These are phyloP conservation scores for Stereocaulon alpinum DNA, from an alignment of 495 filamentous ascomycete genomes.

Conservation along the genomic window DNA sequence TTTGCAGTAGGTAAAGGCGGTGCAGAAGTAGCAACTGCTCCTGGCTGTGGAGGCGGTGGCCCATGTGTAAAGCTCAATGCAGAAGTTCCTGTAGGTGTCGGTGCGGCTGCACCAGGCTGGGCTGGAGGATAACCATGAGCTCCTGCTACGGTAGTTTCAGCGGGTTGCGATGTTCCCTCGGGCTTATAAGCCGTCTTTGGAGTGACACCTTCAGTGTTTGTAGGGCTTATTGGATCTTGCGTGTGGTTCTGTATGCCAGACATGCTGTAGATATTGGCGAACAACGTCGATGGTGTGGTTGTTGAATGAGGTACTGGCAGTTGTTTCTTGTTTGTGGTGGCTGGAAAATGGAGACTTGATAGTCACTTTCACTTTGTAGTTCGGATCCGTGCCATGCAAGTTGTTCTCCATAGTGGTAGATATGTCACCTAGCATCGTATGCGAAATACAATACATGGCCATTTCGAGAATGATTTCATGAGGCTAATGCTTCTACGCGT, in stretches of 20 bases:
- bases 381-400: constrained; percentile 9
- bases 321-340: background rate
- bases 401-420: background rate
- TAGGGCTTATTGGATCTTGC: constrained; percentile 47
- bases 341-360: background rate
- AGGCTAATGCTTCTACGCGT: background rate
- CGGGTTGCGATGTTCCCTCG: constrained; percentile 27
- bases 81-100: constrained; percentile 14
- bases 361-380: background rate
- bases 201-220: constrained; percentile 40
- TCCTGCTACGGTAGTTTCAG: constrained; percentile 18
- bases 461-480: background rate
- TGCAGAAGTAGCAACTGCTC: constrained; percentile 35
- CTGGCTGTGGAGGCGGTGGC: constrained; percentile 51
- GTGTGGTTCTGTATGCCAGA: constrained; percentile 50
- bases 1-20: constrained; percentile 22
- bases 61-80: constrained; percentile 12
- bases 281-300: background rate
- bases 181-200: constrained; percentile 37
- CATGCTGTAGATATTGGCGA: constrained; percentile 29
- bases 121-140: constrained; percentile 11
- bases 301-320: background rate
- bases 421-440: background rate
- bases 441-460: background rate
- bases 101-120: constrained; percentile 14